Evolutionary conservation across 2,329 filamentous ascomycete species (phyloP), one percentile per base, ranked within the genome.

Genomic region (Neopestalotiopsis rosae): DNA sequence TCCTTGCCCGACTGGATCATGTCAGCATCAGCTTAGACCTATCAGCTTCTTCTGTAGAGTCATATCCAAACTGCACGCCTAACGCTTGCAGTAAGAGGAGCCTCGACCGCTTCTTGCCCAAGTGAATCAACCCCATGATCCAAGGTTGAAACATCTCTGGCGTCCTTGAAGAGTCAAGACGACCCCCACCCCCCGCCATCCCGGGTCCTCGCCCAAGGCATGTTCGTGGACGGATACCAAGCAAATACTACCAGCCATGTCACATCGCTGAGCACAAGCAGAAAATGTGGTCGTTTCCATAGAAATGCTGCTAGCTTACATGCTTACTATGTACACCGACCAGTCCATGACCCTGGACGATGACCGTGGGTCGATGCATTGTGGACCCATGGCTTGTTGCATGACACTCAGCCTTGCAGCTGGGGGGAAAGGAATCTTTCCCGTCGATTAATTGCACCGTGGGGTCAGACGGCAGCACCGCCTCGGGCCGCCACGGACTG

Each of bases 381-480:
- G 59, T 40, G 59, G 59, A 34, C 32, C 59, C n/a, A 20, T 28
- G 57, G 57, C 34, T 7, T 52, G 45, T 52, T 14, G 45, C 45
- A 52, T 52, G 17, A 17, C n/a, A 40, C 59, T 62, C 59, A 62
- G 59, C 59, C 59, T 62, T 62, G 59, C 59, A 62, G 57, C 45
- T 52, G 30, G 57, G 30, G 58, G 34, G 34, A 34, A 17, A 62
- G n/a, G 32, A 40, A 38, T 30, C 34, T 40, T 20, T 34, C 59
- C 30, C 30, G 34, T 20, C 32, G n/a, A 40, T 62, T 40, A 13
- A 40, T 62, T 20, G 34, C 28, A n/a, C 59, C 59, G 30, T 62
- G 34, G 34, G 30, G 30, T 62, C 32, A 62, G 59, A 52, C 45
- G 30, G 32, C n/a, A 17, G 34, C n/a, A 34, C 59, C 59, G 59